Base-by-base conservation (phyloP, 805 yeast species). In the Lipomyces orientalis region DNA sequence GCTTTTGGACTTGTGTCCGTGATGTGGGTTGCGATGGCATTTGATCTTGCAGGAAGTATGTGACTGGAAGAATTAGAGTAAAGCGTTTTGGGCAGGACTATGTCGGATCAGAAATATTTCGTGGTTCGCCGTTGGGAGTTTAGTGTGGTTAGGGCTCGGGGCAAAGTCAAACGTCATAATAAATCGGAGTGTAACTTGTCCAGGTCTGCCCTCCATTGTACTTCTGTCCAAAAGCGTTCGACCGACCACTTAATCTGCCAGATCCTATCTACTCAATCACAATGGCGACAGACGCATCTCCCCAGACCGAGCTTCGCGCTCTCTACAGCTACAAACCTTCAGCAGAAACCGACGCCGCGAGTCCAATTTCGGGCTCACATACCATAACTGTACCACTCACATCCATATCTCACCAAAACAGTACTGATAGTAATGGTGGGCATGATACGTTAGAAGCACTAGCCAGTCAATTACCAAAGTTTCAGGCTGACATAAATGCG, bases 401-500 rank as follows among this genome's bases (percentile, higher is more conserved):
- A n/a, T 51, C 62, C 9, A 9, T 8, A n/a, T 10, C 52, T 19
- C 16, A 22, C 19, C 10, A 35, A 19, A 16, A 4, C 14, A n/a
- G 3, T 37, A 14, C 14, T 59, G 22, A 49, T 9, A 59, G 16
- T 19, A 10, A 14, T 10, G 37, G 7, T 16, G 59, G 57, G 12
- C 39, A 52, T n/a, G 25, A 35, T 22, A 52, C 57, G 22, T 63
- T 64, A 46, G 60, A 51, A 22, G 58, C 19, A 8, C 52, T 62
- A n/a, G 61, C 58, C 3, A 33, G n/a, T 10, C 58, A 46, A n/a
- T 56, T 69, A 35, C 65, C 61, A 7, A 12, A 35, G 22, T 29
- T 69, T n/a, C 74, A 71, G 56, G 68, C 55, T 4, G 66, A 46
- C 6, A 61, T 71, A 29, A 71, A 71, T 51, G 61, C 34, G 33